Conservation (phyloP, 2,329 filamentous ascomycete species). For the Pseudogymnoascus sp. region DNA sequence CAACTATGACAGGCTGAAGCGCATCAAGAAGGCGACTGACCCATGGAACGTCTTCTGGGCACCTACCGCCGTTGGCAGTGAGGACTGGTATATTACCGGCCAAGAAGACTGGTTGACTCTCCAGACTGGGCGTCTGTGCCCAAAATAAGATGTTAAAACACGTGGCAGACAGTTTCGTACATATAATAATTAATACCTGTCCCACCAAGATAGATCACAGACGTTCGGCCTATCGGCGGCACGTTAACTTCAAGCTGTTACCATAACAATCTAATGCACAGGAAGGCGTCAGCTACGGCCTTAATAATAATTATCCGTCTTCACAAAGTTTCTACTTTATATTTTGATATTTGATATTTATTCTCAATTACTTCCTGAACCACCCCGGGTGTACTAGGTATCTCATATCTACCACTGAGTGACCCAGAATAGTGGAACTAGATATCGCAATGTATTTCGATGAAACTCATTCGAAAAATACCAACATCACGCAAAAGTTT, state of each 20-base stretch:
- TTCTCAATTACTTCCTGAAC: not conserved
- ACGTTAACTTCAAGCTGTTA: not conserved
- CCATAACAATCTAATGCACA: not conserved
- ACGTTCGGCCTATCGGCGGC: not conserved
- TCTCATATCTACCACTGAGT: not conserved
- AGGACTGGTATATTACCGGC: slow-evolving; percentile 5
- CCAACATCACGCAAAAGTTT: not conserved
- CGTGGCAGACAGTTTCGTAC: not conserved
- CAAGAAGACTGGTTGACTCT: slow-evolving; percentile 1
- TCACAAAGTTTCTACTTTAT: not conserved
- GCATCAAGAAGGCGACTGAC: slow-evolving; percentile 17
- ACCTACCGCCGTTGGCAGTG: slow-evolving; percentile 14
- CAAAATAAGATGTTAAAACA: not conserved
- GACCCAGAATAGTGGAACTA: not conserved
- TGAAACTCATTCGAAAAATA: not conserved
- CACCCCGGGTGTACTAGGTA: not conserved
- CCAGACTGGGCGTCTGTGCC: not conserved
- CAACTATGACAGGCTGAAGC: slow-evolving; percentile 15
- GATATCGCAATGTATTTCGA: not conserved
- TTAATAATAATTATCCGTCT: not conserved
- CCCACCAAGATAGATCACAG: not conserved
- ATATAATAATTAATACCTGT: not conserved
- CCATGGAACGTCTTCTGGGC: slow-evolving; percentile 15
- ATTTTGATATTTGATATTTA: not conserved
- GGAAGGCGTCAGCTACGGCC: not conserved